Conservation (phyloP, 768 basidiomycete species). For the Sporobolomyces pararoseus region DNA sequence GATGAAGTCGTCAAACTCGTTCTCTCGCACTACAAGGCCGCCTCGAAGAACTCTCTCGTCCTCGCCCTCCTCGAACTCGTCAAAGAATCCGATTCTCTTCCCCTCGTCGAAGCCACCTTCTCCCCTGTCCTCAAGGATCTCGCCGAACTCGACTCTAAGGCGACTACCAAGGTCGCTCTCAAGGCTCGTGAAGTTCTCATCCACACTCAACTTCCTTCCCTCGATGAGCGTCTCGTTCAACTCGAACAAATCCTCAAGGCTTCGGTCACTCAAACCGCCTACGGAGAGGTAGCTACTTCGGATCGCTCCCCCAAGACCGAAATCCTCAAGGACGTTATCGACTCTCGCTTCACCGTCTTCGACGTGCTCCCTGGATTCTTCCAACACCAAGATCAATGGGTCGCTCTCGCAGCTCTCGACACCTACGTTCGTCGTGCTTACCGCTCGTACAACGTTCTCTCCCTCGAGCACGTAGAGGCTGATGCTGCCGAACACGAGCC, state of each 20-base stretch:
- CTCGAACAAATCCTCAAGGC: conserved; percentile 91
- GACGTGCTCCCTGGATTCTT: conserved; percentile 97
- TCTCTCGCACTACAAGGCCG: conserved; percentile 91
- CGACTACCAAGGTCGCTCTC: conserved; percentile 83
- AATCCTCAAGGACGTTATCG: conserved; percentile 83
- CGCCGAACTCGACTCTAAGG: conserved; percentile 84
- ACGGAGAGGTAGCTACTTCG: conserved; percentile 72
- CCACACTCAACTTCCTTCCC: conserved; percentile 91
- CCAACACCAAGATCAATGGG: conserved; percentile 74
- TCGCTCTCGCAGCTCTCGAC: conserved; percentile 86
- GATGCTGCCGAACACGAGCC: conserved; percentile 75
- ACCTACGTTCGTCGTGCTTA: conserved; percentile 95
- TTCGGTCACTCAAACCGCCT: conserved; percentile 78
- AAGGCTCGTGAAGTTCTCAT: conserved; percentile 98
- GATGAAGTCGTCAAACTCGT: conserved; percentile 82
- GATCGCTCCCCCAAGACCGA: conserved; percentile 75
- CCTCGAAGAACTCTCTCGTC: conserved; percentile 83
- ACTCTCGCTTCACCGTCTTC: conserved; percentile 93
- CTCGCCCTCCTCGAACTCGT: conserved; percentile 82
- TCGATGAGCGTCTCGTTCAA: conserved; percentile 85
- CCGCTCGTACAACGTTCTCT: conserved; percentile 82
- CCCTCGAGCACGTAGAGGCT: conserved; percentile 91
- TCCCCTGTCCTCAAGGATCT: conserved; percentile 74
- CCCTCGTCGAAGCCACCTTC: conserved; percentile 71
- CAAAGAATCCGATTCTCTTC: conserved; percentile 71